Percentiles rank a stretch among this genome's conserved stretches.
phyloP scores from a whole-genome alignment of 176 grass and related monocot genomes.

The Zea mays region Zm-B73-REFERENCE-NAM-5.0 NC_050096.1:278898001-278898500 shows the following conservation, averaged over 20 bases:
- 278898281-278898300: too few species aligned
- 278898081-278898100: too few species aligned
- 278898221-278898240: background rate
- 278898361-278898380: background rate
- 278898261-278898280: background rate
- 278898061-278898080: too few species aligned
- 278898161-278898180: background rate
- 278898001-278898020: too few species aligned
- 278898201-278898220: background rate
- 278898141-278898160: background rate
- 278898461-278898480: conserved; percentile 13
- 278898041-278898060: too few species aligned
- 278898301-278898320: too few species aligned
- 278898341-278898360: background rate
- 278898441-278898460: conserved; percentile 18
- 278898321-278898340: too few species aligned
- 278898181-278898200: background rate
- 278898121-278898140: background rate
- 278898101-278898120: background rate
- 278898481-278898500: background rate
- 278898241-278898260: too few species aligned
- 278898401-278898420: background rate
- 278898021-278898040: too few species aligned
- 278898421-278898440: conserved; percentile 1
- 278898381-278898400: background rate